Percentiles rank a stretch among this genome's conserved stretches.
Evolutionary conservation across 495 filamentous ascomycete genomes (phyloP).

Genomic region (Baudoinia panamericana): DNA sequence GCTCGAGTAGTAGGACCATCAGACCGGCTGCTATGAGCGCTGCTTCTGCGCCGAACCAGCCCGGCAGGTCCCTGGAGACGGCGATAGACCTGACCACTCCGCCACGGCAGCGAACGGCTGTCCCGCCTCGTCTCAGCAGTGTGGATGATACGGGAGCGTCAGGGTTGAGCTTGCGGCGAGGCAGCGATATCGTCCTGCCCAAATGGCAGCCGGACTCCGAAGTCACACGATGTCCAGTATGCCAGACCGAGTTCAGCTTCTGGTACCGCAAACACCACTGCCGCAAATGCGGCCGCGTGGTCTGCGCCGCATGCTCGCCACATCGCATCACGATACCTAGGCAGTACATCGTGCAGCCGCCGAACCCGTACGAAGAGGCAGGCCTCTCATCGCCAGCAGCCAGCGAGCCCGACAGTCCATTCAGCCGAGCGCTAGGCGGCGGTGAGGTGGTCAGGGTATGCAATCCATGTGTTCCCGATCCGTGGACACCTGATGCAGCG

Average conservation of each 20-base stretch:
- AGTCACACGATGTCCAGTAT: constrained; percentile 71
- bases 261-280: constrained; percentile 90
- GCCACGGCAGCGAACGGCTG: too few species aligned
- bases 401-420: constrained; percentile 1
- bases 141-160: too few species aligned
- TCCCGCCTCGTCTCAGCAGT: too few species aligned
- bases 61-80: background rate
- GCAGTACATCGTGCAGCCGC: constrained; percentile 82
- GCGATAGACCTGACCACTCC: constrained; percentile 4
- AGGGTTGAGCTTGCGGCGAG: constrained; percentile 7
- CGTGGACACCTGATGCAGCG: constrained; percentile 27
- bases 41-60: too few species aligned
- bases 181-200: constrained; percentile 40
- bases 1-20: background rate
- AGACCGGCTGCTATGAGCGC: too few species aligned
- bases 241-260: constrained; percentile 60
- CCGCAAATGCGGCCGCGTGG: constrained; percentile 88
- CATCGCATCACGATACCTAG: constrained; percentile 90
- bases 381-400: too few species aligned
- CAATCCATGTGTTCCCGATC: constrained; percentile 90
- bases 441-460: constrained; percentile 83
- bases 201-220: constrained; percentile 78
- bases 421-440: constrained; percentile 46
- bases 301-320: constrained; percentile 82
- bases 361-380: constrained; percentile 25